Evolutionary conservation across 768 basidiomycete genomes (phyloP).

Genomic region (Fistulinella prunicolor): DNA sequence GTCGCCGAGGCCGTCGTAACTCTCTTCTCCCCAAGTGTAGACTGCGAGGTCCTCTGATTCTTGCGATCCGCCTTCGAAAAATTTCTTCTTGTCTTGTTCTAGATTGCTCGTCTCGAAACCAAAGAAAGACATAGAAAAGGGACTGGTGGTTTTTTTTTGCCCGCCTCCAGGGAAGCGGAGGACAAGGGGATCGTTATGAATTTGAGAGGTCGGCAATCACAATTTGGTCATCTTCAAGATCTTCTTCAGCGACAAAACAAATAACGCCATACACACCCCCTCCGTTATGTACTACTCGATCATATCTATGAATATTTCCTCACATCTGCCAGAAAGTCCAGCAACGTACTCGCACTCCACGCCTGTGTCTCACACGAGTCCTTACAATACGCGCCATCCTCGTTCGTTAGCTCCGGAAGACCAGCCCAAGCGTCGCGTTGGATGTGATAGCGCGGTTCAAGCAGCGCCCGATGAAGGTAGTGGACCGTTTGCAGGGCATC

Average conservation of each 20-base stretch:
- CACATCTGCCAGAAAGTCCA: constrained; percentile 84
- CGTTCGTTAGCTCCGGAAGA: constrained; percentile 89
- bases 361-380: constrained; percentile 96
- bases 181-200: constrained; percentile 7
- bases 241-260: constrained; percentile 15
- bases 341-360: constrained; percentile 90
- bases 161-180: constrained; percentile 16
- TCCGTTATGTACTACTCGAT: constrained; percentile 5
- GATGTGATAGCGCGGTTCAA: constrained; percentile 71
- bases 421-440: constrained; percentile 87
- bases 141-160: constrained; percentile 12
- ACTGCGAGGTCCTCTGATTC: constrained; percentile 82
- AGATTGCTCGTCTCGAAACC: constrained; percentile 62
- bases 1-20: constrained; percentile 87
- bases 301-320: constrained; percentile 18
- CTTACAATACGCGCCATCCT: constrained; percentile 73
- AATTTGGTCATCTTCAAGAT: constrained; percentile 8
- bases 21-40: constrained; percentile 90
- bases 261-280: constrained; percentile 25
- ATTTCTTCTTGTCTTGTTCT: constrained; percentile 61
- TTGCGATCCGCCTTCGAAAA: constrained; percentile 46
- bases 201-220: constrained; percentile 16
- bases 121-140: constrained; percentile 73
- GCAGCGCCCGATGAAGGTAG: constrained; percentile 70
- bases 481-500: constrained; percentile 72